Evolutionary conservation across 1,284 basidiomycete genomes (phyloP).

Genomic region (Heimioporus retisporus): DNA sequence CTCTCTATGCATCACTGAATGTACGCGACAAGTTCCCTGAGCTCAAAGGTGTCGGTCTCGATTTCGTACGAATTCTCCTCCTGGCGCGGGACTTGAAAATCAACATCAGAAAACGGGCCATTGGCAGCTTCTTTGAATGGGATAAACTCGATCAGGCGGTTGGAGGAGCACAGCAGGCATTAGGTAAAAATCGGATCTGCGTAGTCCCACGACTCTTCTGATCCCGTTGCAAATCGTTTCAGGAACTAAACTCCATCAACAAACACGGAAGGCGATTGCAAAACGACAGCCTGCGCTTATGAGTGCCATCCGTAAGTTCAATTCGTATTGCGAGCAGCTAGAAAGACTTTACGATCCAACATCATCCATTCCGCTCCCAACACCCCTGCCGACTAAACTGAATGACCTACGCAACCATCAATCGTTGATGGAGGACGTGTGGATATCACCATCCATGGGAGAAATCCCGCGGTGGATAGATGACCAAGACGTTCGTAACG

Average conservation of each 20-base stretch:
- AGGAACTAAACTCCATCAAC: constrained; percentile 19
- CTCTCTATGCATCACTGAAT: constrained; percentile 49
- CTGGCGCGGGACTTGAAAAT: constrained; percentile 51
- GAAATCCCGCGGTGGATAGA: neutral
- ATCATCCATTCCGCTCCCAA: too few species aligned
- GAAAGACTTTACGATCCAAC: too few species aligned
- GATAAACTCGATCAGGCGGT: neutral
- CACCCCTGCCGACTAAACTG: too few species aligned
- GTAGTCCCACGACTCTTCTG: too few species aligned
- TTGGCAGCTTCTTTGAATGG: constrained; percentile 15
- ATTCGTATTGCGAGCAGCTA: constrained; percentile 1
- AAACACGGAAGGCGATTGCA: constrained; percentile 13
- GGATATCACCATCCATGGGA: neutral
- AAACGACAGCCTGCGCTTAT: constrained; percentile 16
- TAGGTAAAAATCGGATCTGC: neutral
- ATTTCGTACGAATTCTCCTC: constrained; percentile 46
- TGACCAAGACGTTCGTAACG: neutral
- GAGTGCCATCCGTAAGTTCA: constrained; percentile 18
- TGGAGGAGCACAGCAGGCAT: neutral
- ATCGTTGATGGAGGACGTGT: constrained; percentile 1
- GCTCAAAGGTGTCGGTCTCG: constrained; percentile 37
- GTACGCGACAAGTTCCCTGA: constrained; percentile 45
- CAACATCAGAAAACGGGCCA: constrained; percentile 47
- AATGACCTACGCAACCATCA: too few species aligned
- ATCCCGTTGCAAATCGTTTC: too few species aligned